Evolutionary conservation across 495 filamentous ascomycete species (phyloP).

Genomic region (Lasiosphaeria miniovina): DNA sequence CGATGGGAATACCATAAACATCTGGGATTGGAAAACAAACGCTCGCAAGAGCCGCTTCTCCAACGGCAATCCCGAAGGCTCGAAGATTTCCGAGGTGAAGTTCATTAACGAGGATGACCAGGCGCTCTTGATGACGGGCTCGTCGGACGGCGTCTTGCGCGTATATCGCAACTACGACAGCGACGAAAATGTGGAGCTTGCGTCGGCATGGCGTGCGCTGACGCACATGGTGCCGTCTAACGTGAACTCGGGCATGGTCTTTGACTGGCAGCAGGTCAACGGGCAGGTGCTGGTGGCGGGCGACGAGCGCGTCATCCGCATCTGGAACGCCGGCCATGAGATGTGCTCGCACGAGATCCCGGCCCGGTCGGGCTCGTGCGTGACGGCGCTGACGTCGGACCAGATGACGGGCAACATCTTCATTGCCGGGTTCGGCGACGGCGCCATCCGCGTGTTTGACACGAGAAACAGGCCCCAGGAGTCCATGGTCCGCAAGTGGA

Average conservation of each 20-base stretch:
- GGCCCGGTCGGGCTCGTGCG: conserved; percentile 90
- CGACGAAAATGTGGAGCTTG: conserved; percentile 71
- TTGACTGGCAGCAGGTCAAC: conserved; percentile 98
- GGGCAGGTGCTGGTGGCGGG: conserved; percentile 91
- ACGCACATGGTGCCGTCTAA: conserved; percentile 90
- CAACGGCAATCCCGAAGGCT: conserved; percentile 86
- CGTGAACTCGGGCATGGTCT: conserved; percentile 89
- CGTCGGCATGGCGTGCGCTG: conserved; percentile 85
- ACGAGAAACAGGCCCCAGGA: conserved; percentile 75
- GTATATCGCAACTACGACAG: conserved; percentile 90
- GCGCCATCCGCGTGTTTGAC: conserved; percentile 93
- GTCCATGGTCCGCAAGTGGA: conserved; percentile 93
- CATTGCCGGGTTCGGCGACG: conserved; percentile 93
- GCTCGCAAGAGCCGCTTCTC: conserved; percentile 78
- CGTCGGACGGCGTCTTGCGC: conserved; percentile 88
- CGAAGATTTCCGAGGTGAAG: conserved; percentile 87
- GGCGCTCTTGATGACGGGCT: conserved; percentile 89
- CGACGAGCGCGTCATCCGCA: conserved; percentile 89
- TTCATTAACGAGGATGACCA: conserved; percentile 99
- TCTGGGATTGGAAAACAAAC: conserved; percentile 89
- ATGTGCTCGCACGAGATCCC: conserved; percentile 92
- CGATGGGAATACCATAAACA: conserved; percentile 79
- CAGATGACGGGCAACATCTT: conserved; percentile 96
- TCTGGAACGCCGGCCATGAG: conserved; percentile 94
- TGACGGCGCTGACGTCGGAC: conserved; percentile 92